These are phyloP conservation scores for Mortierella sp. DNA, from an alignment of 371 early-diverging fungal genomes.

Conservation along the genomic window DNA sequence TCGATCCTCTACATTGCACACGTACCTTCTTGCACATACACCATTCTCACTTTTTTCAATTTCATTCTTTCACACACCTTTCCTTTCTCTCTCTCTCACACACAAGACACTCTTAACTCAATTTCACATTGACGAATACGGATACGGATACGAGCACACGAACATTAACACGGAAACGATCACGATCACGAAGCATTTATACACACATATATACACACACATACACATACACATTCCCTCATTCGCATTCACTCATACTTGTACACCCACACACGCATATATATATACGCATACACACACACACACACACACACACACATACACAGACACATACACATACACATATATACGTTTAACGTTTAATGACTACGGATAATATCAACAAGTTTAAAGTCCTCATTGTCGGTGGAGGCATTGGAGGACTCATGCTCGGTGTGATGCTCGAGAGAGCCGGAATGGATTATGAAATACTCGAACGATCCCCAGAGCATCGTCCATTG, in stretches of 20 bases:
- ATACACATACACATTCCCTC: background rate
- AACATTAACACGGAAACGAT: too few species aligned
- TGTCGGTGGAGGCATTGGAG: conserved; percentile 50
- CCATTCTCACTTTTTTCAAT: too few species aligned
- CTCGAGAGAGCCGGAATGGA: conserved; percentile 43
- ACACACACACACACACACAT: background rate
- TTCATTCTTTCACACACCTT: too few species aligned
- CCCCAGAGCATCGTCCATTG: conserved; percentile 35
- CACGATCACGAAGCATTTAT: too few species aligned
- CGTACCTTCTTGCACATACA: too few species aligned
- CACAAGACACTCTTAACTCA: too few species aligned
- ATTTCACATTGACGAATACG: too few species aligned
- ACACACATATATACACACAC: too few species aligned
- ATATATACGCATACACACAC: background rate
- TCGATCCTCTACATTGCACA: too few species aligned
- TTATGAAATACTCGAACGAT: conserved; percentile 47
- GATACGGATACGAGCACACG: too few species aligned
- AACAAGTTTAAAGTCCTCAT: conserved; percentile 22
- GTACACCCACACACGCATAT: background rate
- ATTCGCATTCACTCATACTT: background rate
- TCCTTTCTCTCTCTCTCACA: too few species aligned
- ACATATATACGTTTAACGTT: background rate
- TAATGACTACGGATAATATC: background rate
- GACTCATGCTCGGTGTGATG: conserved; percentile 49
- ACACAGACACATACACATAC: background rate